These are phyloP conservation scores for Geranium incanum DNA, from an alignment of 441 rosid species.

Conservation along the genomic window DNA sequence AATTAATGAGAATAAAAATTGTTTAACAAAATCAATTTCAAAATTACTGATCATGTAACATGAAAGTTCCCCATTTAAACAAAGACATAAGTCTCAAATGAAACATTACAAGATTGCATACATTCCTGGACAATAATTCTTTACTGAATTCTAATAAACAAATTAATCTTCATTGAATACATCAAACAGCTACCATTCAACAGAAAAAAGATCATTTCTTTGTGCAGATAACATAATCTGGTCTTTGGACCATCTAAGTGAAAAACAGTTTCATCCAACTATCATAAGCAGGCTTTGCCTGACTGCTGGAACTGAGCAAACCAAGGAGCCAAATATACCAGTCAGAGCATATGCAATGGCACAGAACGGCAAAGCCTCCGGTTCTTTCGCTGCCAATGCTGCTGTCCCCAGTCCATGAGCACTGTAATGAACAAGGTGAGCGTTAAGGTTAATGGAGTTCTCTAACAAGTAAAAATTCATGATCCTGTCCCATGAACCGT, in stretches of 20 bases:
- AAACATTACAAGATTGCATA: too few species aligned
- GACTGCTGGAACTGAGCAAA: constrained; percentile 75
- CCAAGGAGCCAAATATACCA: constrained; percentile 77
- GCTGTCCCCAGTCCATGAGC: constrained; percentile 98
- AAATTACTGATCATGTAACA: too few species aligned
- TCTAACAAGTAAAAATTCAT: not conserved
- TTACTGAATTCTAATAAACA: too few species aligned
- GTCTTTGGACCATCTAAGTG: not conserved
- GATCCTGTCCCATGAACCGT: not conserved
- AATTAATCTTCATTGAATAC: not conserved
- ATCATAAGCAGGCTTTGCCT: constrained; percentile 77
- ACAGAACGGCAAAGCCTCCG: constrained; percentile 93
- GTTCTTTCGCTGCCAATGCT: constrained; percentile 91
- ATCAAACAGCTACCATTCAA: not conserved
- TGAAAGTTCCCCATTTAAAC: too few species aligned
- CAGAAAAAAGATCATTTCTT: not conserved
- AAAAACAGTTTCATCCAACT: constrained; percentile 35
- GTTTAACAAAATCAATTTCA: too few species aligned
- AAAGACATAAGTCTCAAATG: too few species aligned
- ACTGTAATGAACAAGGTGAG: constrained; percentile 28
- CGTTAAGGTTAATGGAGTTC: not conserved
- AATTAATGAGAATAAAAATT: too few species aligned
- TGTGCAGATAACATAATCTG: not conserved
- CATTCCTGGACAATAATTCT: too few species aligned
- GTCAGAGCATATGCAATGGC: constrained; percentile 95